Percentiles rank a stretch among this genome's conserved stretches.
These are phyloP conservation scores for Aspergillus asperescens DNA, from an alignment of 495 filamentous ascomycete genomes.

Conservation along the genomic window DNA sequence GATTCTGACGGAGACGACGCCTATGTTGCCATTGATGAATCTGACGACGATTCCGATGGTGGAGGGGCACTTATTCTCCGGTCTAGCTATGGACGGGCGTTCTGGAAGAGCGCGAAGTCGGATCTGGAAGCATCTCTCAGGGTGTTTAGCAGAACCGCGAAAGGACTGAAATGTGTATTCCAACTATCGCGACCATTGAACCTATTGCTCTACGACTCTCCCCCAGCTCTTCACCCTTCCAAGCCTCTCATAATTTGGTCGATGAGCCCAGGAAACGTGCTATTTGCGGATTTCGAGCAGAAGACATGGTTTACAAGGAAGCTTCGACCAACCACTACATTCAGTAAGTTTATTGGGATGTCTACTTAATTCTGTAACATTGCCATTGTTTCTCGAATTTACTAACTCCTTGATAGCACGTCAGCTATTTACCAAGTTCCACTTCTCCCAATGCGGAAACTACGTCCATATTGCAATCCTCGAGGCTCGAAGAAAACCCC, in stretches of 20 bases:
- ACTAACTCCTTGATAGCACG: background rate
- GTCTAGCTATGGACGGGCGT: background rate
- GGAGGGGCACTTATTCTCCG: too few relatives aligned
- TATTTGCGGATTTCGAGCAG: constrained; percentile 3
- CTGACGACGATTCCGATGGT: background rate
- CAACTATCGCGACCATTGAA: background rate
- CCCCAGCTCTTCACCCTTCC: background rate
- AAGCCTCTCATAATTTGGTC: constrained; percentile 6
- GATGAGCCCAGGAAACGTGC: background rate
- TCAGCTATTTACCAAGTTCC: background rate
- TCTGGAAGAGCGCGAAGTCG: background rate
- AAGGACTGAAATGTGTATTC: background rate
- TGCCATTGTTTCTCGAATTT: background rate
- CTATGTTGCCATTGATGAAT: background rate
- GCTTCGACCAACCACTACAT: background rate
- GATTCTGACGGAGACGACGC: background rate
- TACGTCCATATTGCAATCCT: constrained; percentile 3
- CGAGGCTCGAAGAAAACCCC: background rate
- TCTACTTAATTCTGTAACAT: background rate
- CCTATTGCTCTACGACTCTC: background rate
- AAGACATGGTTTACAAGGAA: background rate
- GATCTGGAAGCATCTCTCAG: background rate
- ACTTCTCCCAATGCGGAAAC: background rate
- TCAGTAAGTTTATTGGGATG: background rate
- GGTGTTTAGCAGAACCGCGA: background rate